Conservation (phyloP, 306 rosid genomes). For the Vigna reflexopilosa region DNA sequence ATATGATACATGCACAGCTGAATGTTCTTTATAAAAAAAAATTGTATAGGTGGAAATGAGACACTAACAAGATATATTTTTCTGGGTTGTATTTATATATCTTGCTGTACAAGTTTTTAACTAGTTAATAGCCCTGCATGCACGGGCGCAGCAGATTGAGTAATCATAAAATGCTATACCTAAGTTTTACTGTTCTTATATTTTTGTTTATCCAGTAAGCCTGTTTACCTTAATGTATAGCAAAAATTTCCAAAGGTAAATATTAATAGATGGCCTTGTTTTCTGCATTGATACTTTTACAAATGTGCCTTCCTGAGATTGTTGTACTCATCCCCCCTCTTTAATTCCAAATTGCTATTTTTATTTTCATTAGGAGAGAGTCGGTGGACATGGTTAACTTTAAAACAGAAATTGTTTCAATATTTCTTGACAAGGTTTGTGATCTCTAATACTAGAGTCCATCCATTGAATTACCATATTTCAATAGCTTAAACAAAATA, state of each 20-base stretch:
- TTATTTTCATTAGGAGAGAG: not conserved
- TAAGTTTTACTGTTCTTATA: slow-evolving; percentile 13
- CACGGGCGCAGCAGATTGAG: not conserved
- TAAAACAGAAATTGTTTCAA: slow-evolving; percentile 9
- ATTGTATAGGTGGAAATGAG: slow-evolving; percentile 12
- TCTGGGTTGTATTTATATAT: slow-evolving; percentile 23
- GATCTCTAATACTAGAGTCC: slow-evolving; percentile 4
- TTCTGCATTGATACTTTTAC: slow-evolving; percentile 19
- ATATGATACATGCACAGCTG: not conserved
- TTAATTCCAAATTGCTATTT: not conserved
- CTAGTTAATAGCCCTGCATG: slow-evolving; percentile 13
- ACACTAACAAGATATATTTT: slow-evolving; percentile 1
- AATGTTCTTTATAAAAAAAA: not conserved
- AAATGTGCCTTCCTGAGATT: slow-evolving; percentile 3
- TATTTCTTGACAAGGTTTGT: slow-evolving; percentile 18
- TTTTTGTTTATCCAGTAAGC: not conserved
- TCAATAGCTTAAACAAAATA: not conserved
- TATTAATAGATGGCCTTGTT: not conserved
- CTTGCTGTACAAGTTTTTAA: slow-evolving; percentile 16
- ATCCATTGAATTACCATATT: slow-evolving; percentile 6
- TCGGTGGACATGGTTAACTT: slow-evolving; percentile 12
- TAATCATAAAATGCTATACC: slow-evolving; percentile 1
- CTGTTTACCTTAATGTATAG: slow-evolving; percentile 4
- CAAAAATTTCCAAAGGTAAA: not conserved
- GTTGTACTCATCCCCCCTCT: not conserved